Evolutionary conservation across 2,329 filamentous ascomycete species (phyloP).

Genomic region (Hypomyces rosellus): DNA sequence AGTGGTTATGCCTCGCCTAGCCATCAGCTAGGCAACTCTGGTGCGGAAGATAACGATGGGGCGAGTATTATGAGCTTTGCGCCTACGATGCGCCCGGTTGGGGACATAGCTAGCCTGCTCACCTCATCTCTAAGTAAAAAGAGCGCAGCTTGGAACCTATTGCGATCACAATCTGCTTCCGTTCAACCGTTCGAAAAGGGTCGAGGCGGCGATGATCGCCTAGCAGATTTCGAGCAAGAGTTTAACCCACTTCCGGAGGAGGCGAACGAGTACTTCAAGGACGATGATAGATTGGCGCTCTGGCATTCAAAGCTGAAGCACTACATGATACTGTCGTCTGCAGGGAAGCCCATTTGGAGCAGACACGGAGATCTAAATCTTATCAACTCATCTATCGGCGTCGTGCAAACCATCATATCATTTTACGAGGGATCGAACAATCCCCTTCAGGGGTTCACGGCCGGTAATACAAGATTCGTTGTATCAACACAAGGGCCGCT

Average conservation of each 20-base stretch:
- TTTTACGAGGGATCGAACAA: conserved; percentile 83
- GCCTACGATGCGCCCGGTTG: conserved; percentile 54
- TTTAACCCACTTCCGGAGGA: conserved; percentile 68
- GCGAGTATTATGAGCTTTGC: conserved; percentile 62
- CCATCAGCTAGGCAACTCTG: conserved; percentile 23
- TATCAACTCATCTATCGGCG: conserved; percentile 89
- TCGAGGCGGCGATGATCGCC: conserved; percentile 40
- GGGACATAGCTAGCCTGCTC: conserved; percentile 77
- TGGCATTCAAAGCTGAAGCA: conserved; percentile 97
- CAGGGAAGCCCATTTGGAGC: conserved; percentile 96
- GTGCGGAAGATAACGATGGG: conserved; percentile 52
- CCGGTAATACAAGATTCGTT: conserved; percentile 81
- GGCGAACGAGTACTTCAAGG: conserved; percentile 33
- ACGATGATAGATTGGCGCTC: conserved; percentile 56
- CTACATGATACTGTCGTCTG: conserved; percentile 91
- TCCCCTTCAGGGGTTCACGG: conserved; percentile 74
- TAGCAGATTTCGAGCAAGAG: conserved; percentile 66
- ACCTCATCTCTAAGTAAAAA: conserved; percentile 61
- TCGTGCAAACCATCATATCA: conserved; percentile 95
- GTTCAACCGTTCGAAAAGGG: conserved; percentile 55
- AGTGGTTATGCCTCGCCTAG: conserved; percentile 37
- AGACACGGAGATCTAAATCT: conserved; percentile 85
- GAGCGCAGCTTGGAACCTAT: conserved; percentile 62
- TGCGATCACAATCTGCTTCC: conserved; percentile 55
- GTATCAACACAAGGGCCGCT: conserved; percentile 78